phyloP scores from a whole-genome alignment of 2,329 filamentous ascomycete species.

The Dissoconium aciculare region DNA sequence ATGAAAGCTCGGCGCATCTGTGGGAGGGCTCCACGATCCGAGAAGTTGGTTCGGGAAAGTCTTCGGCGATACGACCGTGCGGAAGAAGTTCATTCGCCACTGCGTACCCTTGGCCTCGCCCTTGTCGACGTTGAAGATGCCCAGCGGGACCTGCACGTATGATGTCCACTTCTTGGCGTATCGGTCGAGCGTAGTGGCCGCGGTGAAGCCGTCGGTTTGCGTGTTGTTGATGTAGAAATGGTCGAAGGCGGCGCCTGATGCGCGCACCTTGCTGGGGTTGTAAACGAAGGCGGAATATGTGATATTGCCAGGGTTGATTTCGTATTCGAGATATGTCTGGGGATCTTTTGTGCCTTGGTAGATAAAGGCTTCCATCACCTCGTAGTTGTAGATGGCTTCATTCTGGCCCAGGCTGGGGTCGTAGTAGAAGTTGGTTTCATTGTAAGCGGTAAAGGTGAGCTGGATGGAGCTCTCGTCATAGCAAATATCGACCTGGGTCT shows the following conservation, averaged over 20 bases:
- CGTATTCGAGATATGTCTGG: constrained; percentile 9
- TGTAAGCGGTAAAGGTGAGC: constrained; percentile 7
- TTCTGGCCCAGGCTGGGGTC: constrained; percentile 6
- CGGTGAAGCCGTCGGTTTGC: constrained; percentile 4
- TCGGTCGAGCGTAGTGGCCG: constrained; percentile 4
- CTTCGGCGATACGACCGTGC: constrained; percentile 6
- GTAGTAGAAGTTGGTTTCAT: constrained; percentile 9
- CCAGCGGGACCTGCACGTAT: constrained; percentile 6
- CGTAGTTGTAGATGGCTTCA: constrained; percentile 9
- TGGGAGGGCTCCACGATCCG: constrained; percentile 7
- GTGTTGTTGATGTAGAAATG: constrained; percentile 4
- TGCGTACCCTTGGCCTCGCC: constrained; percentile 7
- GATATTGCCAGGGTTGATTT: constrained; percentile 9
- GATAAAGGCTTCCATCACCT: constrained; percentile 11
- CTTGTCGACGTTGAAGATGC: constrained; percentile 8
- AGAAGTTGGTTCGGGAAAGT: constrained; percentile 7
- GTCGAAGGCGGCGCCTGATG: constrained; percentile 5
- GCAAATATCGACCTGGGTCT: constrained; percentile 8
- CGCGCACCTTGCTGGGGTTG: constrained; percentile 6
- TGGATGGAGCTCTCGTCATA: constrained; percentile 4
- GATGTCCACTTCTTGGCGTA: constrained; percentile 4
- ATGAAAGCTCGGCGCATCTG: constrained; percentile 8
- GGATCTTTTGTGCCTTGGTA: constrained; percentile 4
- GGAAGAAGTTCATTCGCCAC: constrained; percentile 13
- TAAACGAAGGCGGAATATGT: constrained; percentile 10